Base-by-base conservation (phyloP, 164 flowering plant species). In the Macadamia tetraphylla region DNA sequence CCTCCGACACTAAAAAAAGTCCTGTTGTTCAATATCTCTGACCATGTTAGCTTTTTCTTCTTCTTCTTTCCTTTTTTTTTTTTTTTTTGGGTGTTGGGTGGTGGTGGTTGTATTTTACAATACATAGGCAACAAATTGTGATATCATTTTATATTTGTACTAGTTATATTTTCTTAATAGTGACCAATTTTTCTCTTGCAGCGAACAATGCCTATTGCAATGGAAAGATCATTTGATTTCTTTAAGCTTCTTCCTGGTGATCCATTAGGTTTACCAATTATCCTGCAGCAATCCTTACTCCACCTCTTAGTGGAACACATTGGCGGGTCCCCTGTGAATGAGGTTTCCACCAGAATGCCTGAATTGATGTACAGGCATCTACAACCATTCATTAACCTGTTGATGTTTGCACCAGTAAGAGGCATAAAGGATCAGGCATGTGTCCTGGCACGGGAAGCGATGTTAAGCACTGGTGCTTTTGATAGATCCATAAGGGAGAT, bases 401-500 rank as follows among this genome's bases (percentile, higher is more conserved):
- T 85, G 63, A 58, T 89, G 13, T 71, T 76, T 75, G 88, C 98
- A 72, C 85, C 89, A 44, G 52, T 64, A 58, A 72, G 69, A 67
- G 80, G 75, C 53, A 78, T 88, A 69, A 85, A 75, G 69, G 78
- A 85, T 74, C 86, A 85, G 68, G 90, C 97, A 49, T 78, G 83
- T 80, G 43, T 62, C 58, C 73, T 94, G 74, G 88, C 93, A 70
- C 77, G 63, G 63, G 87, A 86, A 75, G 89, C 98, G 64, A 88
- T 91, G 88, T 74, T 78, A 63, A 90, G 95, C 70, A 90, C 91
- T 68, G 97, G 96, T 74, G 95, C 92, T 62, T 91, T 94, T 81
- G 96, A 91, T 76, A 75, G 71, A 69, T 85, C 87, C 67, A 56
- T 58, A 35, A 58, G 57, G 67, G 98, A 94, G 80, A 78, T 90